Evolutionary conservation across 352 stramenopile genomes (phyloP).

Genomic region (Phytophthora meadii): DNA sequence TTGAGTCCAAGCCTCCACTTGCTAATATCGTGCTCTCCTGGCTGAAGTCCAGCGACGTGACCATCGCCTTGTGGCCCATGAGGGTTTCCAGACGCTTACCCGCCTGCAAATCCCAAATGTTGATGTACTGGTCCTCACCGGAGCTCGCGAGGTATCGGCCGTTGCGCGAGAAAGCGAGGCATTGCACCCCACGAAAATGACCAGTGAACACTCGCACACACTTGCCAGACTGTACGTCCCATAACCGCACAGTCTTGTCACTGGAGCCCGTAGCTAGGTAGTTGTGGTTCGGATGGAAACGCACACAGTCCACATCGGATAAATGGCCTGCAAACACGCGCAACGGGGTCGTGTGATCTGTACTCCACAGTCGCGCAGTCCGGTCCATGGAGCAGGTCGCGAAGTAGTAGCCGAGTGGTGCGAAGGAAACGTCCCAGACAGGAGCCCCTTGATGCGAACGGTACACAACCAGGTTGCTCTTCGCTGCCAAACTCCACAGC

Average conservation of each 20-base stretch:
- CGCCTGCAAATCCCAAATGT: conserved; percentile 94
- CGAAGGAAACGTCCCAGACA: conserved; percentile 94
- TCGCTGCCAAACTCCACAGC: conserved; percentile 86
- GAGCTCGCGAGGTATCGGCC: conserved; percentile 89
- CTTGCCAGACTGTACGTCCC: conserved; percentile 93
- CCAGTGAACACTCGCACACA: conserved; percentile 94
- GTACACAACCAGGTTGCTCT: conserved; percentile 82
- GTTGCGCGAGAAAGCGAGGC: conserved; percentile 91
- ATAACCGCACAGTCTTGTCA: conserved; percentile 95
- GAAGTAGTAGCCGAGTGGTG: conserved; percentile 95
- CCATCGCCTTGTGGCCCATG: conserved; percentile 74
- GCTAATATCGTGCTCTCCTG: conserved; percentile 80
- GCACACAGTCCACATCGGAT: conserved; percentile 91
- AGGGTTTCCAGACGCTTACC: conserved; percentile 88
- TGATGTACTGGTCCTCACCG: conserved; percentile 90
- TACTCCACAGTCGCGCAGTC: conserved; percentile 94
- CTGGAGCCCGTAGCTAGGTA: conserved; percentile 94
- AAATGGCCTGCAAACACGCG: conserved; percentile 95
- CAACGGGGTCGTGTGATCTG: conserved; percentile 90
- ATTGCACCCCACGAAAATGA: conserved; percentile 89
- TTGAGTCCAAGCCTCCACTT: conserved; percentile 80
- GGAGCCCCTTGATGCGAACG: conserved; percentile 75
- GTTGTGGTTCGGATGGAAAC: conserved; percentile 97
- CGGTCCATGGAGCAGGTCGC: conserved; percentile 94
- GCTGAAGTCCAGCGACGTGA: conserved; percentile 83